Evolutionary conservation across 225 moss, liverwort and hornwort genomes (phyloP), one percentile per base, ranked within the genome.

Genomic region (Marchantia paleacea): DNA sequence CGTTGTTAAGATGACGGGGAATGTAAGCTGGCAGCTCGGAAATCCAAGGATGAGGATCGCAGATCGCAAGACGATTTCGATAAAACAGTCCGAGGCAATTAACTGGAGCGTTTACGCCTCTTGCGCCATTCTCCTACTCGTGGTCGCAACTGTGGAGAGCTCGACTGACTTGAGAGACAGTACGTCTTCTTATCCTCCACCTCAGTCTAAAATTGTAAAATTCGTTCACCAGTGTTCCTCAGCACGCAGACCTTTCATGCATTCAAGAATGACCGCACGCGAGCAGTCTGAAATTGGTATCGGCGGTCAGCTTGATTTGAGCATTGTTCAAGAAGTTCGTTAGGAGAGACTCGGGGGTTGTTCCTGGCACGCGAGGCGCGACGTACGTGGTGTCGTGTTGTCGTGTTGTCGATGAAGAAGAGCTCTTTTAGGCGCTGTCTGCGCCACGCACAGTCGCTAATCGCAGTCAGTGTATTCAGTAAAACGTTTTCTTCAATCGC

Each of bases 161-260:
- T 58, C 75, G 7, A 76, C 75, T 47, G 60, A 39, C 31, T 20
- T 16, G 28, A 76, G 75, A 60, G 75, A 76, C 18, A 76, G 75
- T 76, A 76, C 75, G 75, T 76, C 10, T 60, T 73, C 52, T 39
- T 28, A 2, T 39, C 75, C 54, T 31, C 28, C 13, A 18, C 60
- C 60, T 58, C 55, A 58, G 8, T 76, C 26, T 18, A 5, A 51
- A 72, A 48, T 52, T 24, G 47, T 11, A 52, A 52, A 10, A 30
- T 69, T 20, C 47, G 15, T 7, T 0, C n/a, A 48, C 11, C 7
- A 1, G 16, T 14, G 30, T 39, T 50, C n/a, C 8, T 50, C 6
- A 11, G 14, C 49, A 49, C 64, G 26, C 66, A 50, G 20, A n/a
- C 20, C 51, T 20, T 0, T 48, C 71, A 20, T 50, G 22, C 71